Conservation (phyloP, 31 red algal species). For the Odonthalia washingtoniensis region DNA sequence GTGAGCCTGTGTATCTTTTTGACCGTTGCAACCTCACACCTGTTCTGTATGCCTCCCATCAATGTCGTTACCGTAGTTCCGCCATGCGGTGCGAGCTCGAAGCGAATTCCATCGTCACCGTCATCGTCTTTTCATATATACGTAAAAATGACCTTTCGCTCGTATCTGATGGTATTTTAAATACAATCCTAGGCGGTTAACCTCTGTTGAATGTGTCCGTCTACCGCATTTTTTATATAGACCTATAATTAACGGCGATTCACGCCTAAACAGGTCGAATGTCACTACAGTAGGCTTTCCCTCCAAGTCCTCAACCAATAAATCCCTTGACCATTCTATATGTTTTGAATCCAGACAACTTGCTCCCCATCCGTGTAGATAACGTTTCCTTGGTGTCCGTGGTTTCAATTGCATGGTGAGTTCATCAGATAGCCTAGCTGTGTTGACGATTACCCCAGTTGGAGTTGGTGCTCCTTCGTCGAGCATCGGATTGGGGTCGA, state of each 20-base stretch:
- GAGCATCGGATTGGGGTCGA: not conserved
- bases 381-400: not conserved
- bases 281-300: not conserved
- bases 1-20: slow-evolving; percentile 47
- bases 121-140: slow-evolving; percentile 14
- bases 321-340: not conserved
- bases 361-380: slow-evolving; percentile 10
- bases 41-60: not conserved
- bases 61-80: not conserved
- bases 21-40: not conserved
- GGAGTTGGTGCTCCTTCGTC: slow-evolving; percentile 16
- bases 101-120: slow-evolving; percentile 1
- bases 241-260: slow-evolving; percentile 25
- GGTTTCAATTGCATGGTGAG: not conserved
- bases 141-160: not conserved
- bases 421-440: not conserved
- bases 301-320: slow-evolving; percentile 1
- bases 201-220: not conserved
- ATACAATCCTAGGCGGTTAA: not conserved
- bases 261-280: slow-evolving; percentile 4
- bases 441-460: not conserved
- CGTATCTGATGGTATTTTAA: slow-evolving; percentile 14
- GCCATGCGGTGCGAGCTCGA: slow-evolving; percentile 2
- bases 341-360: slow-evolving; percentile 3
- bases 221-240: not conserved